phyloP scores from a whole-genome alignment of 805 yeast species.

The Ogataea paraovalis region DNA sequence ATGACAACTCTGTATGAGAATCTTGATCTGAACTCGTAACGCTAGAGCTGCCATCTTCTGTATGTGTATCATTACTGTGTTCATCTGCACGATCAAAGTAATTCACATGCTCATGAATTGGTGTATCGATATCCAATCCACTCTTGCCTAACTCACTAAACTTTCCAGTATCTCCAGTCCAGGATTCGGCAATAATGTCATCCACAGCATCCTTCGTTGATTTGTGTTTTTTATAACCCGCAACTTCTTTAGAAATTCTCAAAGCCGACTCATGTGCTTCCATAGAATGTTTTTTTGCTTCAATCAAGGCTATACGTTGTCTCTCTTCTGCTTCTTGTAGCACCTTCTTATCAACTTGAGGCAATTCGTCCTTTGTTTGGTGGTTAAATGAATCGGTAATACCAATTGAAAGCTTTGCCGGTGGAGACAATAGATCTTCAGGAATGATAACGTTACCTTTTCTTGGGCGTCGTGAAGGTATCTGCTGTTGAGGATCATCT shows the following conservation, averaged over 20 bases:
- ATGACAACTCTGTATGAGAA: constrained; percentile 28
- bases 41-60: constrained; percentile 6
- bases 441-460: constrained; percentile 57
- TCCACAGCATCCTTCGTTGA: constrained; percentile 24
- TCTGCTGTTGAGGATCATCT: constrained; percentile 59
- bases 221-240: constrained; percentile 36
- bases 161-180: constrained; percentile 15
- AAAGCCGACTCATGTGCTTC: constrained; percentile 74
- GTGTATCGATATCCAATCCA: constrained; percentile 60
- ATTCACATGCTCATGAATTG: constrained; percentile 46
- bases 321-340: constrained; percentile 55
- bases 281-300: constrained; percentile 67
- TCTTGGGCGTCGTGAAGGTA: constrained; percentile 52
- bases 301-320: constrained; percentile 49
- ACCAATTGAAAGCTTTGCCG: constrained; percentile 64
- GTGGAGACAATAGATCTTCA: constrained; percentile 60
- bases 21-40: not conserved
- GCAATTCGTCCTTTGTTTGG: constrained; percentile 23
- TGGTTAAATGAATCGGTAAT: constrained; percentile 48
- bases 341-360: constrained; percentile 41
- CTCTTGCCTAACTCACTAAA: constrained; percentile 7
- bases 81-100: constrained; percentile 24
- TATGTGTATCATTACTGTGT: constrained; percentile 5
- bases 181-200: constrained; percentile 16
- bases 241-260: constrained; percentile 64